Evolutionary conservation across 805 yeast genomes (phyloP), one percentile per base, ranked within the genome.

Genomic region (Teunomyces pallodes): DNA sequence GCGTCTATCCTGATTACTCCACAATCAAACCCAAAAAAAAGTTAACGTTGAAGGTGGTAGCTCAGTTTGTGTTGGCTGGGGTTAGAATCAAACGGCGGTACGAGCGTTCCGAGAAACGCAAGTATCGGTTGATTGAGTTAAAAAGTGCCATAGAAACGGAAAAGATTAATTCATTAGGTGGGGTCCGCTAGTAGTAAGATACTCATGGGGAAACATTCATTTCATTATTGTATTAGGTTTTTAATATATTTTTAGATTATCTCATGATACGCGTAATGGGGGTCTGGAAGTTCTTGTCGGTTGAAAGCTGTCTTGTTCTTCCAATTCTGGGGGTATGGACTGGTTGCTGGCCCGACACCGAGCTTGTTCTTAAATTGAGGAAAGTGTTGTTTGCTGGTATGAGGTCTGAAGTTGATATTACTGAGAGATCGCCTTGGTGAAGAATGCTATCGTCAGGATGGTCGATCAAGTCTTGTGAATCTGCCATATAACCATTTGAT

Each of bases 211-310:
- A 16, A 27, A 16, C 20, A 17, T 30, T 30, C 36, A 30, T 30
- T 45, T 28, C 42, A 12, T 45, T 36, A n/a, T n/a, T 27, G 40
- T 44, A 35, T 41, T 28, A 24, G 31, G 33, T 30, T 36, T 27
- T 13, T 17, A 41, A 14, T 31, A 26, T 12, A 30, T 20, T 13
- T 20, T 30, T 5, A 13, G 31, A 13, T 28, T 32, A 56, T 36
- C 75, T 59, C 60, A 66, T 61, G 9, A 70, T 69, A 38, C 76
- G 58, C 1, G 75, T 57, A 24, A 72, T 66, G 1, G 78, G 78
- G 0, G 78, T 72, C 52, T 70, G 76, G 51, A 69, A 70, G 36
- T 54, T 64, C 50, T 67, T 65, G 43, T 73, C 77, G 17, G 62
- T 63, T 0, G 75, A 67, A 0, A 66, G 55, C 52, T 71, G 76